Evolutionary conservation across 208 protist species (phyloP).

Genomic region (Leishmania major): DNA sequence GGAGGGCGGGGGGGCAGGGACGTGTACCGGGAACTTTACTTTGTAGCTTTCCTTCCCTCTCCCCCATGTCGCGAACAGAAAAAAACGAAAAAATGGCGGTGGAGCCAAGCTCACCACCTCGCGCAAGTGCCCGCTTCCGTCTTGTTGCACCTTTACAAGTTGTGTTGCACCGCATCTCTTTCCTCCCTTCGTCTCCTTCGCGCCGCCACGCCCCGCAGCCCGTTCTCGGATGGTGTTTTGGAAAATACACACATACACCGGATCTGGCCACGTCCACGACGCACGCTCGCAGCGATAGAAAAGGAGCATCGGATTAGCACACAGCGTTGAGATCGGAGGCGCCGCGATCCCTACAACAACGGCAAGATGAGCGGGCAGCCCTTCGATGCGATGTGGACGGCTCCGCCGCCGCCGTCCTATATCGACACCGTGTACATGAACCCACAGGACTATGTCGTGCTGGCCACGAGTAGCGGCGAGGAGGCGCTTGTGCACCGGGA

Average conservation of each 20-base stretch:
- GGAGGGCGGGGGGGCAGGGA: not conserved
- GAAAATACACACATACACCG: not conserved
- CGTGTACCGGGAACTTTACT: not conserved
- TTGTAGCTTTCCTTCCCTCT: not conserved
- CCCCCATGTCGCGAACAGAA: not conserved
- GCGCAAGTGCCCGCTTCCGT: not conserved
- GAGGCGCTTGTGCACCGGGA: slow-evolving; percentile 61
- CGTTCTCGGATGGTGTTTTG: not conserved
- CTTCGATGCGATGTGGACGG: slow-evolving; percentile 91
- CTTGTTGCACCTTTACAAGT: not conserved
- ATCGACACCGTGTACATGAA: slow-evolving; percentile 70
- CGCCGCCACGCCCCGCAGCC: not conserved
- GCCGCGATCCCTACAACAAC: not conserved
- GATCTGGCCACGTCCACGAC: not conserved
- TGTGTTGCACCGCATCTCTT: not conserved
- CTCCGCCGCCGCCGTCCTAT: slow-evolving; percentile 76
- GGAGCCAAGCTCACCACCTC: not conserved
- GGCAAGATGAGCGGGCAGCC: slow-evolving; percentile 51
- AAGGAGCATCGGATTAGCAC: not conserved
- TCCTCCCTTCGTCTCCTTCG: not conserved
- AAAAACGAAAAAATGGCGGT: not conserved
- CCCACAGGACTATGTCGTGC: slow-evolving; percentile 63
- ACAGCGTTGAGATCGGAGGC: not conserved
- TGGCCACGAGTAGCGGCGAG: slow-evolving; percentile 63
- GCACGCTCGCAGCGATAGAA: not conserved